These are phyloP conservation scores for Aegilops sharonensis DNA, from an alignment of 176 grass and related monocot genomes.

Conservation along the genomic window DNA sequence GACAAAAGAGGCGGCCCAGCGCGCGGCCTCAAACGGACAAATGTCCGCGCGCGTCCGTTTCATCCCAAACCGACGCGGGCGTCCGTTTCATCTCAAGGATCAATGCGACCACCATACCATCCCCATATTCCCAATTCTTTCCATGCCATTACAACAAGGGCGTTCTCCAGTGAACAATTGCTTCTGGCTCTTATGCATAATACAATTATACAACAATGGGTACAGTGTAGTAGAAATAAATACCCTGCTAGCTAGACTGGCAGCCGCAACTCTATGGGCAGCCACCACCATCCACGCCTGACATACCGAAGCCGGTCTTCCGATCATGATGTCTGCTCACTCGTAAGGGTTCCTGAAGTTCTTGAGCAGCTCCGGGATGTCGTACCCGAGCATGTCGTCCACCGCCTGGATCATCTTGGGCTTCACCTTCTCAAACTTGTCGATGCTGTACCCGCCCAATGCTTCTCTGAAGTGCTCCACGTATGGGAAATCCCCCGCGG, in stretches of 20 bases:
- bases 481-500: constrained; percentile 81
- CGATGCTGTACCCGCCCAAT: constrained; percentile 73
- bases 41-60: too few relatives aligned
- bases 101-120: not conserved
- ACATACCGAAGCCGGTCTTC: not conserved
- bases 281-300: not conserved
- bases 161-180: constrained; percentile 7
- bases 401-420: constrained; percentile 87
- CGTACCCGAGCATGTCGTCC: constrained; percentile 95
- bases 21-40: too few relatives aligned
- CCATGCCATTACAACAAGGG: not conserved
- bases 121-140: not conserved
- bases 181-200: constrained; percentile 25
- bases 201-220: constrained; percentile 27
- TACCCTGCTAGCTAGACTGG: not conserved
- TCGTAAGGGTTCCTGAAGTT: constrained; percentile 95
- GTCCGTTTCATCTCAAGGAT: not conserved
- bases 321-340: constrained; percentile 16
- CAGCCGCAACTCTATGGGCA: not conserved
- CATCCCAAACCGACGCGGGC: too few relatives aligned
- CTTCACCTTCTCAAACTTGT: constrained; percentile 97
- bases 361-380: constrained; percentile 83
- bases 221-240: not conserved
- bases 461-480: constrained; percentile 91
- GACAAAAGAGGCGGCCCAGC: too few relatives aligned